Evolutionary conservation across 2,329 filamentous ascomycete genomes (phyloP), one percentile per base, ranked within the genome.

Genomic region (Rhytidhysteron rufulum): DNA sequence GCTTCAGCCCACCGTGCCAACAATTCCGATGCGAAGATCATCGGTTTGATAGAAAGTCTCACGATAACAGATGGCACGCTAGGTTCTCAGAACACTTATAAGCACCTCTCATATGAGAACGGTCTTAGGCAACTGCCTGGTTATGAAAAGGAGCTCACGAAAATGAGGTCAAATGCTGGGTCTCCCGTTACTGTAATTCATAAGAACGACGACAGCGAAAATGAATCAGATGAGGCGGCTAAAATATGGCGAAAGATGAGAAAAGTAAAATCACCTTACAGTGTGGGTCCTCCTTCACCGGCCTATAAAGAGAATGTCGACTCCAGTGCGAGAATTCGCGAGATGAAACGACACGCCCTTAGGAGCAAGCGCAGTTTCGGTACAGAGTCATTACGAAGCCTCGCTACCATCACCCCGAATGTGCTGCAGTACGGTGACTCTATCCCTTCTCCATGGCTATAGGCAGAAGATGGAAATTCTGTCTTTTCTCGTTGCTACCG

Each of bases 281-380:
- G 47, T 27, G 42, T 55, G 32, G 50, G 51, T n/a, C 39, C 53
- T 1, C 41, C 29, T 9, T 38, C 32, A 8, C 31, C 47, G 4
- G 47, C 53, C 33, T 44, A 41, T 13, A 31, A 57, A 7, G 22
- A 29, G 33, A 31, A 20, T 37, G 33, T 40, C 22, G 43, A 42
- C 32, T 19, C 39, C 15, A 42, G 50, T 31, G 35, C 37, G 15
- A 39, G 40, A 19, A 24, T 54, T 15, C 19, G 38, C 27, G 56
- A 56, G 36, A 48, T 68, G 32, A 50, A 57, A 22, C 47, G 50
- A 15, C 49, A 50, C 40, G 67, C 66, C 2, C 32, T 69, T 31
- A 49, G 55, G 39, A 69, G 69, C 41, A 67, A 66, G 46, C 52
- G 67, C 25, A 68, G 62, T 41, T 51, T 70, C 4, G 66, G 67